Evolutionary conservation across 2,329 filamentous ascomycete genomes (phyloP), one percentile per base, ranked within the genome.

Genomic region (Trichoderma koningiopsis): DNA sequence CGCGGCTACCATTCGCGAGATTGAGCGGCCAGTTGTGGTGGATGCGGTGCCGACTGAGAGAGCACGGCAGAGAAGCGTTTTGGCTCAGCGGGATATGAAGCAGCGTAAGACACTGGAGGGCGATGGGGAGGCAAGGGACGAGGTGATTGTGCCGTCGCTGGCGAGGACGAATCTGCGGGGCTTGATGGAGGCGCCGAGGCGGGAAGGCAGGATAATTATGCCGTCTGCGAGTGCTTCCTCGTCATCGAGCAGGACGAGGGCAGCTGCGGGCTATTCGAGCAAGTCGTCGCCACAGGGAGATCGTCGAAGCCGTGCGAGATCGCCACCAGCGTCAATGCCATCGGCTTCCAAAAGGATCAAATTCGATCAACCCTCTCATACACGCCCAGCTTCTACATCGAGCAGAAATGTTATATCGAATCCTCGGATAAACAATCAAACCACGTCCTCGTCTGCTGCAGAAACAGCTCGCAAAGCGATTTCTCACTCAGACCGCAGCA

Each of bases 21-120:
- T 88, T 60, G 83, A 85, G 49, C 81, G 86, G 8, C 86, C 86
- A 2, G 83, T 87, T 11, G 80, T 85, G 0, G 81, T 66, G 16
- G 52, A 40, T 22, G 22, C 81, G 0, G 74, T 75, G 31, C 77
- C 73, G n/a, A 79, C 78, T 5, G 37, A 69, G 8, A 69, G 75
- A 16, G 73, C 76, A 0, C 73, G 71, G 10, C 71, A 73, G 43
- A 74, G 76, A 2, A 71, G 69, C 11, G 75, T 72, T 10, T 71
- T 66, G 2, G 70, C 62, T 5, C 71, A 37, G 43, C 75, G 76
- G 43, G 62, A 57, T 8, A 65, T 61, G 1, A 78, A 75, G 62
- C 78, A 79, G 73, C 72, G 74, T 24, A 70, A 70, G 16, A 56
- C 75, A 19, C 58, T 75, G 22, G 58, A 55, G 13, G 71, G 13